Base-by-base conservation (phyloP, 352 stramenopile genomes). In the Elongisporangium undulatum region DNA sequence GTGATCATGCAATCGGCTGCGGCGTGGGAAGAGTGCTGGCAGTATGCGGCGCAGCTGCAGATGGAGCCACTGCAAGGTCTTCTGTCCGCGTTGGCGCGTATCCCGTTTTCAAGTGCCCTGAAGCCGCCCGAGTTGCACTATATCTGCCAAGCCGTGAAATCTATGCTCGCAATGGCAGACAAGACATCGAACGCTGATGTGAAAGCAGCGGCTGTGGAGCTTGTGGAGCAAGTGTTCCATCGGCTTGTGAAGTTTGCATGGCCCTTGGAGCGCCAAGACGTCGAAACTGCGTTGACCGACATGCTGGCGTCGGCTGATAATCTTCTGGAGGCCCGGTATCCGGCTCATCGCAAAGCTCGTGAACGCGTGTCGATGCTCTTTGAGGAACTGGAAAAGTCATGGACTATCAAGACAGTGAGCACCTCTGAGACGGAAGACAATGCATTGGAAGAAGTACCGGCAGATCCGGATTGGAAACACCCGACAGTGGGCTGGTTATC, bases 171-270 rank as follows among this genome's bases (percentile, higher is more conserved):
- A 3, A 49, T 56, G 23, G 53, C 49, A 23, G 21, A 59, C 10
- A 22, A 60, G 15, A 61, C 29, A 24, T 56, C 60, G 24, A 29
- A 23, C 0, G 16, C 54, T 54, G 66, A 79, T 20, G 61, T 39
- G 3, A 77, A 77, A 12, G 55, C 85, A 3, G 66, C 75, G 24
- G 58, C 55, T 2, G 66, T 77, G 2, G 73, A 88, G 65, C 51
- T 85, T 23, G 67, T 82, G 16, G 69, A 79, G 41, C 49, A 67
- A 49, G 66, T 73, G 20, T 57, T 73, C 6, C 59, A 78, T 61
- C 67, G 81, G 17, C 39, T 90, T 48, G 58, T 82, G n/a, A 91
- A 91, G 58, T 92, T 92, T 60, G 77, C 72, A 49, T 96, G 85
- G 87, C 53, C 77, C 13, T 54, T 87, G 29, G 74, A 83, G 12